Percentiles rank a stretch among this genome's conserved stretches.
These are phyloP conservation scores for Ceratocystis ficicola DNA, from an alignment of 2,329 filamentous ascomycete species.

Conservation along the genomic window DNA sequence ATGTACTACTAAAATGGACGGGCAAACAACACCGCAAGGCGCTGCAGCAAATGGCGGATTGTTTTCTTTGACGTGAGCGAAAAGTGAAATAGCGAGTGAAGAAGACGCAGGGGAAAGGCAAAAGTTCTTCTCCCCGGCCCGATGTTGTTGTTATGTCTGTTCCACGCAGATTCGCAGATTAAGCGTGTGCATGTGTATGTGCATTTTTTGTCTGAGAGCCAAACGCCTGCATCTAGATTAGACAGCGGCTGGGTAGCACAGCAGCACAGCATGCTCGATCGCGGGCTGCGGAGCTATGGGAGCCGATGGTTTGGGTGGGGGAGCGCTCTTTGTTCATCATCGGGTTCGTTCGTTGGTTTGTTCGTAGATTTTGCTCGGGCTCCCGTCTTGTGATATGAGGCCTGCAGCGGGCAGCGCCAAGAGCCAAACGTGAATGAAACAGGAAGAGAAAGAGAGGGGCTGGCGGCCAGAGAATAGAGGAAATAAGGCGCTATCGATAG, in stretches of 20 bases:
- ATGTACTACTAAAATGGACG: too few relatives aligned
- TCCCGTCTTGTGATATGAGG: background rate
- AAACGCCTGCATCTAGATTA: background rate
- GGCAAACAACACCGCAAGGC: too few relatives aligned
- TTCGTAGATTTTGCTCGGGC: too few relatives aligned
- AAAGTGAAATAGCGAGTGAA: conserved; percentile 14
- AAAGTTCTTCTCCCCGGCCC: too few relatives aligned
- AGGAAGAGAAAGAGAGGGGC: background rate
- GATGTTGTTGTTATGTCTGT: background rate
- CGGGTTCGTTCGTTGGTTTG: too few relatives aligned
- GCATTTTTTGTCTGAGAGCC: background rate
- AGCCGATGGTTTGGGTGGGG: too few relatives aligned
- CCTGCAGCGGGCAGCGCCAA: background rate
- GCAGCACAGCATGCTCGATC: background rate
- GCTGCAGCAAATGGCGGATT: too few relatives aligned
- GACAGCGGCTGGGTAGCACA: background rate
- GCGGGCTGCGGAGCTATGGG: too few relatives aligned
- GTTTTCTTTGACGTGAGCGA: background rate
- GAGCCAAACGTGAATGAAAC: background rate
- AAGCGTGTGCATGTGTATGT: background rate
- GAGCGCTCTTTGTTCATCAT: too few relatives aligned
- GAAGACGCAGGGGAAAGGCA: background rate
- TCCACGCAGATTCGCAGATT: background rate
- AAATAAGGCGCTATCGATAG: background rate
- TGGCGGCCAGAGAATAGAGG: too few relatives aligned